These are phyloP conservation scores for Geotrichum fermentans DNA, from an alignment of 1,139 yeast species.

Conservation along the genomic window DNA sequence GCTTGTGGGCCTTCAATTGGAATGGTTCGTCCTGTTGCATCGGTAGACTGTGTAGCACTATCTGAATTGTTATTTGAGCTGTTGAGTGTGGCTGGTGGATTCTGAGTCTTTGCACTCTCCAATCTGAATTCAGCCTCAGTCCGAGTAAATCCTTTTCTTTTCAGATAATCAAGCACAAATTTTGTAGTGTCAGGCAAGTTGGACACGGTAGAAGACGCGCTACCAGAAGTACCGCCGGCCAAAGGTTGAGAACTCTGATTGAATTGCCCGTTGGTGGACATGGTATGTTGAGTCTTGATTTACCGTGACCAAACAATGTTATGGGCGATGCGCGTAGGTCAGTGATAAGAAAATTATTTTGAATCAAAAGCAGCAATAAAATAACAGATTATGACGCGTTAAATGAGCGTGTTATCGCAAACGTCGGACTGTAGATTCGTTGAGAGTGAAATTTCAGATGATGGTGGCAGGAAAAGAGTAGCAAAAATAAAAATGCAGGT, in stretches of 20 bases:
- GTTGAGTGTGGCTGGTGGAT: conserved; percentile 40
- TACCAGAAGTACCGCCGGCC: background rate
- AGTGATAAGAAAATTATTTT: no score
- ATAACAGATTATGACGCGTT: no score
- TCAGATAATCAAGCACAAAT: conserved; percentile 76
- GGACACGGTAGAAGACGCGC: background rate
- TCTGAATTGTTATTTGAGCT: conserved; percentile 4
- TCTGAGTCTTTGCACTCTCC: conserved; percentile 72
- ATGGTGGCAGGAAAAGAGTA: background rate
- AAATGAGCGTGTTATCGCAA: no score
- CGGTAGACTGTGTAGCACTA: background rate
- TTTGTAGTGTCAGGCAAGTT: conserved; percentile 15
- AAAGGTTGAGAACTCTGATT: background rate
- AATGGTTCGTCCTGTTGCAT: background rate
- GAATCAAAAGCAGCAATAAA: no score
- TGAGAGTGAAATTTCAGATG: background rate
- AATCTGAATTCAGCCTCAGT: conserved; percentile 92
- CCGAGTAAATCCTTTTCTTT: conserved; percentile 87
- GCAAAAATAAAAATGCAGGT: background rate
- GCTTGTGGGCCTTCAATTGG: background rate
- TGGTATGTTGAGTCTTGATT: background rate
- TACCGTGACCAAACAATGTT: no score
- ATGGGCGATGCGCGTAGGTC: no score
- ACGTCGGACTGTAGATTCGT: background rate
- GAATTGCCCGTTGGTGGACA: conserved; percentile 4